Percentiles rank a stretch among this genome's conserved stretches.
These are phyloP conservation scores for Aspergillus amoenus DNA, from an alignment of 2,329 filamentous ascomycete genomes.

Conservation along the genomic window DNA sequence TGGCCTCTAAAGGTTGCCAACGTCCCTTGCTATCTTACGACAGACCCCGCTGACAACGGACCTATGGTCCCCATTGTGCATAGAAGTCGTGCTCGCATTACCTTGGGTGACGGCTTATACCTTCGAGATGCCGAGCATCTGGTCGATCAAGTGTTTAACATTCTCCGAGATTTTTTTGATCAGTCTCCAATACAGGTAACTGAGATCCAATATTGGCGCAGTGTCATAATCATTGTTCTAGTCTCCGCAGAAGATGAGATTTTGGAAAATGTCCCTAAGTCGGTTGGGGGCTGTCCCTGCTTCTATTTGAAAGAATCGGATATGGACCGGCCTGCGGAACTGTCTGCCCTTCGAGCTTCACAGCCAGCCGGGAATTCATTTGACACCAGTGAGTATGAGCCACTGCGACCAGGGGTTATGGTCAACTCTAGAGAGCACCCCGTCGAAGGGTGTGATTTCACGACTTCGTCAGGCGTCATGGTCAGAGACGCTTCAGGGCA, in stretches of 20 bases:
- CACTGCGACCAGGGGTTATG: constrained; percentile 15
- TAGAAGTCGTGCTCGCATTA: constrained; percentile 2
- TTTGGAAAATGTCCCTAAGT: constrained; percentile 5
- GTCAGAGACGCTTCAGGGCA: too few species aligned
- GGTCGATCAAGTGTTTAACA: constrained; percentile 8
- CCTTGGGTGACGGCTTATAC: constrained; percentile 1
- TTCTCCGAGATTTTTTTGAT: constrained; percentile 13
- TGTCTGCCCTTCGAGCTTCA: background rate
- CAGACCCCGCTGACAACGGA: background rate
- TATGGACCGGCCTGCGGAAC: background rate
- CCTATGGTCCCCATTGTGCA: background rate
- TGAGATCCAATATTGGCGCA: constrained; percentile 18
- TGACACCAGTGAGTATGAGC: constrained; percentile 12
- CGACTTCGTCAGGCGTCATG: background rate
- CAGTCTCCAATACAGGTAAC: constrained; percentile 9
- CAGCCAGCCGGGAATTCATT: background rate
- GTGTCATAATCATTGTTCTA: constrained; percentile 16
- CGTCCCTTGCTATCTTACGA: constrained; percentile 13
- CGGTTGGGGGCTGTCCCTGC: constrained; percentile 11
- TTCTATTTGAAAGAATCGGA: constrained; percentile 12
- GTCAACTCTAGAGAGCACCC: constrained; percentile 6
- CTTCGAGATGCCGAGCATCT: constrained; percentile 3
- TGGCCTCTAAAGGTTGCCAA: constrained; percentile 10
- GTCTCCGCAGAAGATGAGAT: constrained; percentile 6
- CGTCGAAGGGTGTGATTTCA: background rate